phyloP scores from a whole-genome alignment of 495 filamentous ascomycete species.

The Aspergillus kassunensis region DNA sequence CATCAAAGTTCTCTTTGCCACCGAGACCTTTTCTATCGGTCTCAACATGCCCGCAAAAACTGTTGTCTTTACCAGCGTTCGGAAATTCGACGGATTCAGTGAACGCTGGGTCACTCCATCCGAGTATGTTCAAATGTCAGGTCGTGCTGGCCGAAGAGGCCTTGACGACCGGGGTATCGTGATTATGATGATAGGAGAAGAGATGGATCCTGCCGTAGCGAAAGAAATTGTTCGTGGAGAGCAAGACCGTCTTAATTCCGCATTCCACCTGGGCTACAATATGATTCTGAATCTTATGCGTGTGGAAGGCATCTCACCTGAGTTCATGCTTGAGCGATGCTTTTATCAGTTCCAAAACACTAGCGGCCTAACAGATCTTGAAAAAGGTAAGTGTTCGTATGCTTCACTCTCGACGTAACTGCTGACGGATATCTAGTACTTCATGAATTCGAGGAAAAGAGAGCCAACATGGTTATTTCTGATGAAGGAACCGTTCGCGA shows the following conservation, averaged over 20 bases:
- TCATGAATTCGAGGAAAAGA: constrained; percentile 65
- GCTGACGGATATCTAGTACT: constrained; percentile 53
- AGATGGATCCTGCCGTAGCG: constrained; percentile 91
- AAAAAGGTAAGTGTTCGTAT: constrained; percentile 50
- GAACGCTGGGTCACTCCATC: constrained; percentile 86
- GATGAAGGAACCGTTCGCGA: constrained; percentile 88
- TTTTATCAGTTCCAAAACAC: constrained; percentile 98
- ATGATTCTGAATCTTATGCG: constrained; percentile 96
- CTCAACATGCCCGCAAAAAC: constrained; percentile 99
- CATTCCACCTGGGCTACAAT: constrained; percentile 98
- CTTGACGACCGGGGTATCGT: constrained; percentile 98
- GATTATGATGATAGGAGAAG: constrained; percentile 98
- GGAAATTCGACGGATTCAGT: constrained; percentile 86
- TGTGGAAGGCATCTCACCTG: constrained; percentile 92
- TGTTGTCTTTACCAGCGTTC: constrained; percentile 93
- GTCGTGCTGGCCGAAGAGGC: constrained; percentile 90
- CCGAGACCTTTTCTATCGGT: constrained; percentile 97
- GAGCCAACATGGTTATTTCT: constrained; percentile 65
- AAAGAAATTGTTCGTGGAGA: constrained; percentile 94
- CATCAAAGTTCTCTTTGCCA: constrained; percentile 96
- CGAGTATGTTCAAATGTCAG: constrained; percentile 98
- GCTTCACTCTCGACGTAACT: not conserved
- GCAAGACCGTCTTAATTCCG: constrained; percentile 94
- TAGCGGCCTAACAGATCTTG: constrained; percentile 73
- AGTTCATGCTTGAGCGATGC: constrained; percentile 94